phyloP scores from a whole-genome alignment of 768 basidiomycete species.

The Kondoa malvinella region DNA sequence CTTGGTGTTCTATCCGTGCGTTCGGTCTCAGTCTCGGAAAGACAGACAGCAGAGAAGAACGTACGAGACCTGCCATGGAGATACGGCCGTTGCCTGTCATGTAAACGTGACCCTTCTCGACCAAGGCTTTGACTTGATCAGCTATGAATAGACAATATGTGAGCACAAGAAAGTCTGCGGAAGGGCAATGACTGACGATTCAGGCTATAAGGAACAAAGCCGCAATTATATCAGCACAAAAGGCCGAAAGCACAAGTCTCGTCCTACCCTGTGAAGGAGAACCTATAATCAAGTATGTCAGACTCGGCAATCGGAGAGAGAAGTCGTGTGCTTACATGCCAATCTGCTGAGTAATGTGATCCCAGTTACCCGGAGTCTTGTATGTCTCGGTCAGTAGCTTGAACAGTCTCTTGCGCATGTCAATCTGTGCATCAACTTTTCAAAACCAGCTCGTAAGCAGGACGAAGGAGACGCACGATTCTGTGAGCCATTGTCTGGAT shows the following conservation, averaged over 20 bases:
- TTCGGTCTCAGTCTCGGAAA: conserved; percentile 44
- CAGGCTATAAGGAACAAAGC: conserved; percentile 71
- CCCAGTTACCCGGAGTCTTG: conserved; percentile 86
- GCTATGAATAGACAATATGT: conserved; percentile 32
- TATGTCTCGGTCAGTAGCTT: conserved; percentile 55
- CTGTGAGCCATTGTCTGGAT: conserved; percentile 59
- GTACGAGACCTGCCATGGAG: conserved; percentile 10
- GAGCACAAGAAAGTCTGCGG: background rate
- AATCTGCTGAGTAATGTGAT: conserved; percentile 84
- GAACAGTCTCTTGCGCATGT: conserved; percentile 73
- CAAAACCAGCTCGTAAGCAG: background rate
- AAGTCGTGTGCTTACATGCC: conserved; percentile 46
- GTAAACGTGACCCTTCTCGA: conserved; percentile 77
- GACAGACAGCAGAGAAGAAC: background rate
- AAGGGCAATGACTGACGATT: conserved; percentile 27
- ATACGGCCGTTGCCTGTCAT: conserved; percentile 69
- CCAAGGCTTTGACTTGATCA: conserved; percentile 60
- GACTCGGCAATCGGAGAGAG: background rate
- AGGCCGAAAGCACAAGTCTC: background rate
- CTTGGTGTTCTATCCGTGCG: conserved; percentile 68
- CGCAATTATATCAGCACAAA: too few relatives aligned
- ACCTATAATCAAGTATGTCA: too few relatives aligned
- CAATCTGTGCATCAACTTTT: conserved; percentile 36
- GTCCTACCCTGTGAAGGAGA: conserved; percentile 6
- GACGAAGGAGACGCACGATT: conserved; percentile 34